Conservation (phyloP, 2,329 filamentous ascomycete species). For the Colletotrichum tropicicola region DNA sequence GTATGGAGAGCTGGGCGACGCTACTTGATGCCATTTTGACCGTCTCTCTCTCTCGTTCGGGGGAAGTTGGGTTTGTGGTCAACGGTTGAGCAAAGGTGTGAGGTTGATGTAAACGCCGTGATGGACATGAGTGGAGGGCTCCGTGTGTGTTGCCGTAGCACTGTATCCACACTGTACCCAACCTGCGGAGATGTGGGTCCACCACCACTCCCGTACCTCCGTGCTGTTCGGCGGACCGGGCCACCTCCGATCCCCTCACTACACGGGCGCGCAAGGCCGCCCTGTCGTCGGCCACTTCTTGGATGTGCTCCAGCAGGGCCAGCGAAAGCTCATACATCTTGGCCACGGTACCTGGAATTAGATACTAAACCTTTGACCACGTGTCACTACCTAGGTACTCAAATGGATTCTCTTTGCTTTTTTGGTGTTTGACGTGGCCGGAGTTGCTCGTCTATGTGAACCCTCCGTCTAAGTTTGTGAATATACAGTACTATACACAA, state of each 20-base stretch:
- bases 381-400: background rate
- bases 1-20: conserved; percentile 61
- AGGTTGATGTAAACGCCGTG: conserved; percentile 13
- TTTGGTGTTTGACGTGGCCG: background rate
- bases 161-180: background rate
- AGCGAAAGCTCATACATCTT: no score
- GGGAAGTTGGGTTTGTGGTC: background rate
- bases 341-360: no score
- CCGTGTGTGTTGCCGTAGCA: background rate
- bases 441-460: no score
- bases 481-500: background rate
- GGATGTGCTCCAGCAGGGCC: no score
- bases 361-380: no score
- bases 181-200: background rate
- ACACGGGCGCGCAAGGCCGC: no score
- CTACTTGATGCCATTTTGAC: conserved; percentile 28
- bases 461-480: background rate
- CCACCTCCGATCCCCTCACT: no score
- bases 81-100: background rate
- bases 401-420: background rate
- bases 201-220: no score
- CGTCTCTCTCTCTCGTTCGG: background rate
- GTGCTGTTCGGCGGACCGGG: no score
- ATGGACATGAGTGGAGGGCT: background rate
- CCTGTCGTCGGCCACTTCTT: no score